Percentiles rank a stretch among this genome's conserved stretches.
These are phyloP conservation scores for Tuber melanosporum DNA, from an alignment of 495 filamentous ascomycete species.

Conservation along the genomic window DNA sequence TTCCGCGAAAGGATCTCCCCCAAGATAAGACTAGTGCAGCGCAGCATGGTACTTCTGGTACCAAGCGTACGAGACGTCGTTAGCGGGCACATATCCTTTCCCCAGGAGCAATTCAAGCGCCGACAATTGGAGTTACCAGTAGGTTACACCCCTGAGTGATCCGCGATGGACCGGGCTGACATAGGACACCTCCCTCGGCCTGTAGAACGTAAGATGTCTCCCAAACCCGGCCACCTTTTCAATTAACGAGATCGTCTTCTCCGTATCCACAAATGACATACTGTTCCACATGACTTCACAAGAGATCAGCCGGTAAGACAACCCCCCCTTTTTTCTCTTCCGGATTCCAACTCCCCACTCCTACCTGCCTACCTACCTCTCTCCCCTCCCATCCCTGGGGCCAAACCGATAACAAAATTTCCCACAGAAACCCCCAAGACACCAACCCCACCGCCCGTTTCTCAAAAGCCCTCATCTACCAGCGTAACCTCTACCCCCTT, in stretches of 20 bases:
- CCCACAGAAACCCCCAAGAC: conserved; percentile 49
- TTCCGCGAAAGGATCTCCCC: conserved; percentile 73
- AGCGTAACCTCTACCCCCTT: conserved; percentile 82
- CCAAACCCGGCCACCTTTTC: conserved; percentile 82
- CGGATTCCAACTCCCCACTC: not conserved
- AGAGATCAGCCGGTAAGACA: conserved; percentile 52
- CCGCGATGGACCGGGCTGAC: not conserved
- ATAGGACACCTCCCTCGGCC: not conserved
- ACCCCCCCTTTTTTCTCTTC: conserved; percentile 8
- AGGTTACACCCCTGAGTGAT: conserved; percentile 15
- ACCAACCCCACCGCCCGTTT: conserved; percentile 57
- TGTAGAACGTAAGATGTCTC: conserved; percentile 64
- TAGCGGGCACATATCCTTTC: conserved; percentile 78
- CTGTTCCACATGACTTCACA: conserved; percentile 71
- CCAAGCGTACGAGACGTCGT: conserved; percentile 82
- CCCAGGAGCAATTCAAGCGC: conserved; percentile 70
- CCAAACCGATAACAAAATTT: conserved; percentile 12
- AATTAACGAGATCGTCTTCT: conserved; percentile 76
- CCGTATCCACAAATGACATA: conserved; percentile 74
- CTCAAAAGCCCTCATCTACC: conserved; percentile 69
- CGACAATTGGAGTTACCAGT: conserved; percentile 55
- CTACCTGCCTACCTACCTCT: not conserved
- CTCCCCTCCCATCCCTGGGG: conserved; percentile 10
- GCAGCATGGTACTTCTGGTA: conserved; percentile 59
- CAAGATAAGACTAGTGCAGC: conserved; percentile 18